phyloP scores from a whole-genome alignment of 2,329 filamentous ascomycete species.

The Fonsecaea pedrosoi region DNA sequence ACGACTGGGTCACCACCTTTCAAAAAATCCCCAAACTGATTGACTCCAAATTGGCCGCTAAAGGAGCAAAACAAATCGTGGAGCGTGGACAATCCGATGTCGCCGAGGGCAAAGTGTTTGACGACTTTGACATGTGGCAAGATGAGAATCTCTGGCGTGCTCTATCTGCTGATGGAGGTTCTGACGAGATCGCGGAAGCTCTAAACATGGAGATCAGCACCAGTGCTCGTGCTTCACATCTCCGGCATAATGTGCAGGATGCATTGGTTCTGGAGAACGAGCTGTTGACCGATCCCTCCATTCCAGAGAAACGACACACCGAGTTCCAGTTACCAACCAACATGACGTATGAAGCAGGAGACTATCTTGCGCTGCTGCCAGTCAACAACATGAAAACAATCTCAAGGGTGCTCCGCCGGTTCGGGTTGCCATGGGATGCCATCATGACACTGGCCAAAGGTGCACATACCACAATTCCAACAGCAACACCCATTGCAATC shows the following conservation, averaged over 20 bases:
- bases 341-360: conserved; percentile 72
- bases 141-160: conserved; percentile 62
- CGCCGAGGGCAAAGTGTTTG: conserved; percentile 69
- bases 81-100: conserved; percentile 61
- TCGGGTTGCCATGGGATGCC: conserved; percentile 72
- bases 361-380: conserved; percentile 77
- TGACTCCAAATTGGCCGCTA: conserved; percentile 60
- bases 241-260: conserved; percentile 69
- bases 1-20: conserved; percentile 64
- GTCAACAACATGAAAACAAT: conserved; percentile 70
- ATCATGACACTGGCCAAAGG: conserved; percentile 66
- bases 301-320: conserved; percentile 68
- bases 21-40: conserved; percentile 71
- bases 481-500: conserved; percentile 64
- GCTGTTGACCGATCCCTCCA: conserved; percentile 58
- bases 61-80: conserved; percentile 59
- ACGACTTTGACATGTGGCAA: conserved; percentile 72
- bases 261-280: conserved; percentile 64
- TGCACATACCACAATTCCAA: conserved; percentile 61
- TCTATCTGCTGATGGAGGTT: conserved; percentile 49
- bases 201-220: conserved; percentile 61
- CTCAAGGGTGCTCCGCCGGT: conserved; percentile 67
- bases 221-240: conserved; percentile 60
- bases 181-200: conserved; percentile 43
- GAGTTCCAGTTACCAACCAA: conserved; percentile 71